Percentiles rank a stretch among this genome's conserved stretches.
Conservation (phyloP, 768 basidiomycete species). For the Lactifluus rugatus region DNA sequence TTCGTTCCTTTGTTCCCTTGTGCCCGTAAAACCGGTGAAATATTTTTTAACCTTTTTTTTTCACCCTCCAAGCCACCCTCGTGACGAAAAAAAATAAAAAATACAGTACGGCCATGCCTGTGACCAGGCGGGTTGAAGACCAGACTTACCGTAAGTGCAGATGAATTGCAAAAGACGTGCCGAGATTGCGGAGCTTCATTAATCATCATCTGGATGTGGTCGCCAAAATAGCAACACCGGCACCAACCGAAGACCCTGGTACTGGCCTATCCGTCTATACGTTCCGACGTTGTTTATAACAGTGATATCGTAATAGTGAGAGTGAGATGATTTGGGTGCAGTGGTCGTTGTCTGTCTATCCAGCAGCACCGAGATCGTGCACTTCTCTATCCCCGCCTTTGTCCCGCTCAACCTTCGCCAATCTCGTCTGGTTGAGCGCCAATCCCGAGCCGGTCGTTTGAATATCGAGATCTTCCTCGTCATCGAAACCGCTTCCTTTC, state of each 20-base stretch:
- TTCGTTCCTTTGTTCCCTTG: not conserved
- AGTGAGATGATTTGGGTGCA: no score
- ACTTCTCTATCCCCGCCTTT: constrained; percentile 7
- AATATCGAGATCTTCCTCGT: constrained; percentile 17
- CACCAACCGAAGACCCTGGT: not conserved
- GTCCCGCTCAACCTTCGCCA: constrained; percentile 13
- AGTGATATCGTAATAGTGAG: no score
- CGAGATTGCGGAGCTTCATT: no score
- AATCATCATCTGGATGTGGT: no score
- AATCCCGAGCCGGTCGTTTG: constrained; percentile 8
- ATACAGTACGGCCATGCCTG: not conserved
- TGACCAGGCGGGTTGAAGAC: no score
- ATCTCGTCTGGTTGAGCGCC: constrained; percentile 16
- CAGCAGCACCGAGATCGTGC: not conserved
- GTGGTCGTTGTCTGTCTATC: no score
- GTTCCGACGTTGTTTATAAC: no score
- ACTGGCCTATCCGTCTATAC: not conserved
- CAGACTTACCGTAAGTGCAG: no score
- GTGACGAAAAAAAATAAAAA: not conserved
- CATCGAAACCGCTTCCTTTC: constrained; percentile 23
- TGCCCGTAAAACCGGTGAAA: not conserved
- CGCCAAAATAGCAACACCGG: no score
- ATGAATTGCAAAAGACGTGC: no score
- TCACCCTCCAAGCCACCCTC: not conserved
- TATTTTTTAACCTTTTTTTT: not conserved